Evolutionary conservation across 2,329 filamentous ascomycete species (phyloP), one percentile per base, ranked within the genome.

Genomic region (Graphiopsis chlorocephala): DNA sequence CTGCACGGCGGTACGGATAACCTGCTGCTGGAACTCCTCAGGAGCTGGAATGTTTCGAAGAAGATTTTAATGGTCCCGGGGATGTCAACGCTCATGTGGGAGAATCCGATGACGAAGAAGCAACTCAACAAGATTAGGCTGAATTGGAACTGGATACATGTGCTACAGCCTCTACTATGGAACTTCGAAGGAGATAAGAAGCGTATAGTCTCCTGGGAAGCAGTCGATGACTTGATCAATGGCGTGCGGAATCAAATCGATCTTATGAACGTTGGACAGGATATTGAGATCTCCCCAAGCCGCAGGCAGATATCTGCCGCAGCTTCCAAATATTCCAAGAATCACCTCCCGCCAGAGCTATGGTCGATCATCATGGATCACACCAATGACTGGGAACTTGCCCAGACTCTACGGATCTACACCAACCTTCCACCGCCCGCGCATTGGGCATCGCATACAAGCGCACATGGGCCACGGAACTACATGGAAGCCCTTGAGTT

Each of bases 71-170:
- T 97, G 64, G 88, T 96, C 7, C 93, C 93, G 0, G 92, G 91
- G 68, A 96, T 97, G 93, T 94, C 91, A 35, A 87, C 87, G 1
- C 85, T 90, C 66, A 93, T 94, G 87, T 96, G 92, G 92, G 88
- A 93, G 74, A 93, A 95, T 72, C 92, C 93, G 2, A 88, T 93
- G 79, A 96, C 92, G 17, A 91, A 91, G 79, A 90, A 92, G 72
- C 93, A 97, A 74, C 84, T 97, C 66, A 90, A 86, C 77, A 95
- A 96, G 78, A 86, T 97, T 48, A 85, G 89, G 68, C 83, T 87
- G 68, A 93, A 92, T 75, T 96, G 92, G 92, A 89, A 88, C 61
- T 97, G 92, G 92, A 86, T 97, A 61, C 86, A 90, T 67, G 87
- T 95, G 50, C 84, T 97, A 75, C 84, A 90, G 48, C 92, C 93